Evolutionary conservation across 2,329 filamentous ascomycete genomes (phyloP).

Genomic region (Hypoxylon sp.): DNA sequence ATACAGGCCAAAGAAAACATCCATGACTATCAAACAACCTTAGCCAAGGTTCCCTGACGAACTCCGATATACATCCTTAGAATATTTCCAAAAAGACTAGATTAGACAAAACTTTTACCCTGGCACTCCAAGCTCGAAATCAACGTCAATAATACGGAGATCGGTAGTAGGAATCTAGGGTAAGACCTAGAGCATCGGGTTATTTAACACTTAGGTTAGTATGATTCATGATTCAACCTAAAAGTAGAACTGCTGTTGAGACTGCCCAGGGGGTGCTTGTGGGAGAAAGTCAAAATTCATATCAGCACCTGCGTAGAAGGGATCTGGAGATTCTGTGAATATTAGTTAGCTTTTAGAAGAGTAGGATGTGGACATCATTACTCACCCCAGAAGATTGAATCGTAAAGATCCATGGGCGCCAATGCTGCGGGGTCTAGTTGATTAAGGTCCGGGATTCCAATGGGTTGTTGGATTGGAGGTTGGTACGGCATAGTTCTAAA

Average conservation of each 20-base stretch:
- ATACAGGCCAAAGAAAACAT: constrained; percentile 13
- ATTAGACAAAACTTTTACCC: constrained; percentile 29
- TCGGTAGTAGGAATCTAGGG: constrained; percentile 13
- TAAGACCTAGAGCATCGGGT: constrained; percentile 17
- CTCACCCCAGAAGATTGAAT: constrained; percentile 78
- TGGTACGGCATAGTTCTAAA: constrained; percentile 48
- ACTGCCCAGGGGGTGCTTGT: constrained; percentile 71
- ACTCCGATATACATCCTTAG: constrained; percentile 35
- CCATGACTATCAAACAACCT: constrained; percentile 14
- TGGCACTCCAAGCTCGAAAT: constrained; percentile 13
- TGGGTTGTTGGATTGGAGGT: constrained; percentile 55
- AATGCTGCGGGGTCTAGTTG: constrained; percentile 70
- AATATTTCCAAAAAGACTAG: constrained; percentile 10
- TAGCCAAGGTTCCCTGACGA: constrained; percentile 15
- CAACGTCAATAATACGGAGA: constrained; percentile 20
- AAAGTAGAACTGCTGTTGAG: constrained; percentile 71
- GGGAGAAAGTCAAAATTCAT: constrained; percentile 74
- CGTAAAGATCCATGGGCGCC: constrained; percentile 77
- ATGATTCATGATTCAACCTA: constrained; percentile 49
- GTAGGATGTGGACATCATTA: constrained; percentile 46
- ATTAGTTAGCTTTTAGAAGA: constrained; percentile 28
- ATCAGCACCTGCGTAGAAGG: constrained; percentile 70
- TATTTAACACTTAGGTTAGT: constrained; percentile 11
- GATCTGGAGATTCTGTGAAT: constrained; percentile 69
- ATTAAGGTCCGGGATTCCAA: constrained; percentile 62